Conservation (phyloP, 139 green algal genomes). For the Micractinium sp. region DNA sequence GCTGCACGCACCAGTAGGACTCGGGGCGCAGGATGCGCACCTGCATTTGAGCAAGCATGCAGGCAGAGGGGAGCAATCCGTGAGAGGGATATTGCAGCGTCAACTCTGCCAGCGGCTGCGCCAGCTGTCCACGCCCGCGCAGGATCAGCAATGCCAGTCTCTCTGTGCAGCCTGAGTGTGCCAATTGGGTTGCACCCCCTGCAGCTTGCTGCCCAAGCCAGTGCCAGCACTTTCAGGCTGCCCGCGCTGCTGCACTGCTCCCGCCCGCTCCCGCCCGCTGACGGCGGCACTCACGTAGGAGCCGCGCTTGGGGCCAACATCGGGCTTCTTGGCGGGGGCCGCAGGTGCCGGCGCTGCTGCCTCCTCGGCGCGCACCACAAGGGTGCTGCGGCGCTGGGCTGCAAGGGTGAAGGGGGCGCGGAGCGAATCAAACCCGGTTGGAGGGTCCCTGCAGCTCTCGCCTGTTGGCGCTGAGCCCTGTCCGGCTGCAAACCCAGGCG, state of each 20-base stretch:
- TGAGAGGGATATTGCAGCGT: neutral
- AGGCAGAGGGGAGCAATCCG: neutral
- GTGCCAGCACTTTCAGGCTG: too few species aligned
- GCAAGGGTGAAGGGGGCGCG: neutral
- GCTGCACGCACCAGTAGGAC: conserved; percentile 89
- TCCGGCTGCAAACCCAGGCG: neutral
- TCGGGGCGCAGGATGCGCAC: conserved; percentile 97
- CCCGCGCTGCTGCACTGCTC: too few species aligned
- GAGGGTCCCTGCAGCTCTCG: neutral
- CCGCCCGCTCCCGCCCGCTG: neutral
- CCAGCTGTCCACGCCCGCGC: too few species aligned
- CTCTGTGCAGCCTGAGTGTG: too few species aligned
- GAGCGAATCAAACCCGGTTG: neutral
- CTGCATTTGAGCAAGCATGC: conserved; percentile 52
- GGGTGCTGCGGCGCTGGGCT: neutral
- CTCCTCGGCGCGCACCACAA: conserved; percentile 33
- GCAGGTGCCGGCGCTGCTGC: conserved; percentile 17
- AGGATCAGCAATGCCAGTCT: too few species aligned
- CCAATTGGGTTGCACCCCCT: too few species aligned
- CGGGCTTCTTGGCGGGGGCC: conserved; percentile 45
- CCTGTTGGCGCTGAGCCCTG: neutral
- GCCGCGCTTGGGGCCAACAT: conserved; percentile 88
- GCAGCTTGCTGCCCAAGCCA: too few species aligned
- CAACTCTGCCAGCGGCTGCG: neutral
- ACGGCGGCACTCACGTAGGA: conserved; percentile 56